Base-by-base conservation (phyloP, 2,329 filamentous ascomycete genomes). In the Neospermospora avenae region DNA sequence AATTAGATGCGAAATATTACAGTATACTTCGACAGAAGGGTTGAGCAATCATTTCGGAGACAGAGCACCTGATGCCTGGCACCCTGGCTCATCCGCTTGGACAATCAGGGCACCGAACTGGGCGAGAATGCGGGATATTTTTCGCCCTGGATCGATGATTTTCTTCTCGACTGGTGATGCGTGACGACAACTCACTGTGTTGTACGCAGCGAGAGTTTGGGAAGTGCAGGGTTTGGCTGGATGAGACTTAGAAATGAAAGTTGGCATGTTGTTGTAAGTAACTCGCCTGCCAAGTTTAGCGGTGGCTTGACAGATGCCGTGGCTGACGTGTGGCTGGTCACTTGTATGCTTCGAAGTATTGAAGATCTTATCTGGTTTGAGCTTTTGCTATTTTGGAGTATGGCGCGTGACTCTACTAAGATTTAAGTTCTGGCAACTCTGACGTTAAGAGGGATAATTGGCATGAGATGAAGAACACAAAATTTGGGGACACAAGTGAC, bases 281-380 rank as follows among this genome's bases (percentile, higher is more conserved):
- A 35, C 31, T 51, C 48, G 18, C 18, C 31, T 45, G 42, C 28
- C 48, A 51, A 51, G 28, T 37, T 41, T 48, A 46, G 35, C 37
- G 35, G 44, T 49, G 44, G 54, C 54, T 57, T 42, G 25, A 57
- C 45, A 11, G 48, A 16, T 51, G 48, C 20, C 49, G 55, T 57
- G 55, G 55, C 55, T 57, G 55, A 51, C 46, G 45, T 25, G 41
- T 53, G 59, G 59, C 59, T 58, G 55, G 45, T 57, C 51, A 31
- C 11, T 34, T 16, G 35, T 20, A 8, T 51, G 41, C n/a, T n/a
- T n/a, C n/a, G n/a, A n/a, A 31, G 28, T 5, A 14, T 3, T 35
- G 28, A 31, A 34, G 46, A 49, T 49, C 46, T 20, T 10, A n/a
- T 35, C 46, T 35, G 28, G 3, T 18, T 49, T 22, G n/a, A 49